phyloP scores from a whole-genome alignment of 768 basidiomycete genomes.

The Agaricus blazei region DNA sequence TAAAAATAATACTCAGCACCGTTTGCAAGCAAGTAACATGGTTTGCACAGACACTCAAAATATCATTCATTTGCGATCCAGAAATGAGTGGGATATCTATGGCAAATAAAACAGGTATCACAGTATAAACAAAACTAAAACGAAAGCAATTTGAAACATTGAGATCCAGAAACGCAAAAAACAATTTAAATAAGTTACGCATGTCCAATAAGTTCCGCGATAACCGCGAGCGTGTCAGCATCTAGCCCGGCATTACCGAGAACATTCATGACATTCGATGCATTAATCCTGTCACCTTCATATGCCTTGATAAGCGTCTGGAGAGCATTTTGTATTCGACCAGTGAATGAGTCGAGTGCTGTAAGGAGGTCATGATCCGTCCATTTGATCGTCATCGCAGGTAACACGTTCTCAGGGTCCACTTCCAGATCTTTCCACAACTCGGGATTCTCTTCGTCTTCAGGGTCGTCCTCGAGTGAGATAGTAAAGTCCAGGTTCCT shows the following conservation, averaged over 20 bases:
- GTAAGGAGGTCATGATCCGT: conserved; percentile 68
- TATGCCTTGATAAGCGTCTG: conserved; percentile 27
- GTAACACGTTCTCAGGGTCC: conserved; percentile 61
- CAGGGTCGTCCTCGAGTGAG: conserved; percentile 23
- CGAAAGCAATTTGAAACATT: background rate
- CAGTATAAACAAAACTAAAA: background rate
- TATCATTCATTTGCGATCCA: too few species aligned
- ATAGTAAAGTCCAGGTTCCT: conserved; percentile 29
- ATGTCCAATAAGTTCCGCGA: conserved; percentile 20
- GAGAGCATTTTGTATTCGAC: conserved; percentile 73
- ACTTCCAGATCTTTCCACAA: conserved; percentile 38
- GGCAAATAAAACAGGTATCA: background rate
- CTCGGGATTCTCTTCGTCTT: conserved; percentile 13
- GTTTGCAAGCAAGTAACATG: too few species aligned
- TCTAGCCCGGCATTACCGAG: conserved; percentile 35
- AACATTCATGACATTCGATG: conserved; percentile 30
- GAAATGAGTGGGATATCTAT: too few species aligned
- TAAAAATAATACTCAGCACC: too few species aligned
- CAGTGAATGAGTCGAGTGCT: conserved; percentile 71
- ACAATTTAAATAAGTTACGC: conserved; percentile 3
- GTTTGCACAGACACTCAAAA: too few species aligned
- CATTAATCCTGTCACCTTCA: conserved; percentile 17
- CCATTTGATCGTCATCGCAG: conserved; percentile 63
- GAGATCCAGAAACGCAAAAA: background rate
- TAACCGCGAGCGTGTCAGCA: conserved; percentile 41